Conservation (phyloP, 805 yeast species). For the Saturnispora sekii region DNA sequence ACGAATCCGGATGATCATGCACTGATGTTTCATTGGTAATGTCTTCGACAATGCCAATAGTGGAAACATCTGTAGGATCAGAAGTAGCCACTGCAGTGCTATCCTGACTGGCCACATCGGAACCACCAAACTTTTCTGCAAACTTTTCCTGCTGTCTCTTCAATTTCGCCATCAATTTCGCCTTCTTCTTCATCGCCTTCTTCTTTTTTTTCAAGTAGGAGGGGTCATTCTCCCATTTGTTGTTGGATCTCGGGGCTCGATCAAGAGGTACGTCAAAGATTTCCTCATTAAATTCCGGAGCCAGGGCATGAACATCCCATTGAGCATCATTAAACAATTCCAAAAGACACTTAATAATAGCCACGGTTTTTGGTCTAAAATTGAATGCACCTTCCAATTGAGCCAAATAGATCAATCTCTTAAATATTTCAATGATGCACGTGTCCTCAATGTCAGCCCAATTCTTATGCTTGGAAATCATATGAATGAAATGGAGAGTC, state of each 20-base stretch:
- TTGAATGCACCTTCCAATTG: slow-evolving; percentile 1
- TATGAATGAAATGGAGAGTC: slow-evolving; percentile 58
- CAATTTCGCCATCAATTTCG: slow-evolving; percentile 65
- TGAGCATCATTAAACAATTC: slow-evolving; percentile 1
- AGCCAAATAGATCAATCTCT: slow-evolving; percentile 4
- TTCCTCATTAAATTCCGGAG: slow-evolving; percentile 7
- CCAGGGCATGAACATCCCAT: not conserved
- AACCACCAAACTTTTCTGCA: slow-evolving; percentile 33
- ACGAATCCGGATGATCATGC: slow-evolving; percentile 22
- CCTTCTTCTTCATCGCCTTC: slow-evolving; percentile 59
- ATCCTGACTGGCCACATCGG: not conserved
- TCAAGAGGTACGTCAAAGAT: slow-evolving; percentile 10
- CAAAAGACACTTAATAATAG: slow-evolving; percentile 5
- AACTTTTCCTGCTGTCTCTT: slow-evolving; percentile 73
- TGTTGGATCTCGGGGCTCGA: slow-evolving; percentile 4
- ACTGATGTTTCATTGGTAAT: slow-evolving; percentile 22
- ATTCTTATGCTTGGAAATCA: slow-evolving; percentile 27
- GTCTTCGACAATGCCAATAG: slow-evolving; percentile 15
- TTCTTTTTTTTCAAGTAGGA: slow-evolving; percentile 54
- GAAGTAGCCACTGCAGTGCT: not conserved
- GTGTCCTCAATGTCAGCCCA: slow-evolving; percentile 7
- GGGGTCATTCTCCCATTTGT: slow-evolving; percentile 19
- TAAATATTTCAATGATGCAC: not conserved
- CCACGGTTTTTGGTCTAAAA: slow-evolving; percentile 4
- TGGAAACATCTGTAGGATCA: not conserved